phyloP scores from a whole-genome alignment of 257 asterid genomes.

The Cinchona pubescens region DNA sequence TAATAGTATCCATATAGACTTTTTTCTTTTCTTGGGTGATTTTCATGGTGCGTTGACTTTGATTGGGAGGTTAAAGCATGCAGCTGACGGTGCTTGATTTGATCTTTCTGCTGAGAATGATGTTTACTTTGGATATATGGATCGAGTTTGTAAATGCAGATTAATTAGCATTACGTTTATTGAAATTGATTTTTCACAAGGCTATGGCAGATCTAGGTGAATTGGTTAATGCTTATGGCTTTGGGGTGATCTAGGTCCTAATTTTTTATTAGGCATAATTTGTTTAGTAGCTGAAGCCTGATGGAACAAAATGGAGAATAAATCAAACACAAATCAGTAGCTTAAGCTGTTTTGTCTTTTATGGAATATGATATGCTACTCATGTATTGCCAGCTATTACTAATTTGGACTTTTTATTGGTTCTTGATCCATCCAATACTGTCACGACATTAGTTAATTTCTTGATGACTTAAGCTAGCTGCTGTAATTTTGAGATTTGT shows the following conservation, averaged over 20 bases:
- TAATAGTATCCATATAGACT: too few relatives aligned
- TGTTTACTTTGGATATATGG: not conserved
- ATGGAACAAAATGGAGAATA: not conserved
- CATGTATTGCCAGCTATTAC: slow-evolving; percentile 15
- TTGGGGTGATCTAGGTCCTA: not conserved
- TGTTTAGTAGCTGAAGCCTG: not conserved
- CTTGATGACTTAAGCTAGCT: not conserved
- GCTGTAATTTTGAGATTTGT: not conserved
- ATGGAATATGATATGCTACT: not conserved
- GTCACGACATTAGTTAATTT: slow-evolving; percentile 1
- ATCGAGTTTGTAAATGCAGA: not conserved
- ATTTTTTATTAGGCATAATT: not conserved
- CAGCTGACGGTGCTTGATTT: slow-evolving; percentile 5
- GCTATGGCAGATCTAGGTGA: slow-evolving; percentile 10
- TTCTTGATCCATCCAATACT: not conserved
- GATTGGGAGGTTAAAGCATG: slow-evolving; percentile 9
- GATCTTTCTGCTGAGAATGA: not conserved
- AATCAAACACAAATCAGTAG: not conserved
- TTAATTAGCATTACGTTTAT: not conserved
- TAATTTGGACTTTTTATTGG: not conserved
- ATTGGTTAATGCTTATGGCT: not conserved
- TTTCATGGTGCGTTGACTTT: slow-evolving; percentile 15
- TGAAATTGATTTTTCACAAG: not conserved
- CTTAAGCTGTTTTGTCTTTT: not conserved
- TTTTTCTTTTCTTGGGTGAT: not conserved